Evolutionary conservation across 1,284 basidiomycete genomes (phyloP).

Genomic region (Puccinia hordei): DNA sequence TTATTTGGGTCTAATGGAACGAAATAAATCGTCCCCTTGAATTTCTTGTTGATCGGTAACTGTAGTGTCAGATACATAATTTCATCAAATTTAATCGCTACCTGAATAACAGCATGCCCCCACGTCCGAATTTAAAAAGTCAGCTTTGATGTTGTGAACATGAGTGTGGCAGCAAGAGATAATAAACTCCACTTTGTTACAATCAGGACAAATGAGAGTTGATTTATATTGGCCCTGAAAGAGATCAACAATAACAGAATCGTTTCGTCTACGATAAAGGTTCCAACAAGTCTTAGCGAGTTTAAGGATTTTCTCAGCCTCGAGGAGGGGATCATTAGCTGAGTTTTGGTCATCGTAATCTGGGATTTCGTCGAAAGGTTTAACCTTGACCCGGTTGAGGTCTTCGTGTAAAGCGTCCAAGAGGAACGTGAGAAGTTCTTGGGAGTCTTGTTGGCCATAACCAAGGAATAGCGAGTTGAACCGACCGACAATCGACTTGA

Average conservation of each 20-base stretch:
- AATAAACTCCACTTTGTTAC: conserved; percentile 71
- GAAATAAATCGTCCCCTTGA: conserved; percentile 73
- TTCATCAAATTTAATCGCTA: conserved; percentile 97
- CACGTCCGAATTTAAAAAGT: too few species aligned
- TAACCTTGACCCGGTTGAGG: conserved; percentile 66
- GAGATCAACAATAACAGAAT: conserved; percentile 95
- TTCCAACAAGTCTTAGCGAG: conserved; percentile 90
- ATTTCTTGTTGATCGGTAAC: conserved; percentile 85
- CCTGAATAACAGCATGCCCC: conserved; percentile 64
- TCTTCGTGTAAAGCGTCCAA: conserved; percentile 68
- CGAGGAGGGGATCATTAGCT: background rate
- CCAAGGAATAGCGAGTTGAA: conserved; percentile 68
- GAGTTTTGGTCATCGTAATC: conserved; percentile 72
- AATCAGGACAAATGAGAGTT: conserved; percentile 93
- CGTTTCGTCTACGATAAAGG: conserved; percentile 95
- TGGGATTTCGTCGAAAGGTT: conserved; percentile 89
- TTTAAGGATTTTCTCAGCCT: conserved; percentile 77
- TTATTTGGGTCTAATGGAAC: conserved; percentile 74
- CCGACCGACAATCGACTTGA: conserved; percentile 74
- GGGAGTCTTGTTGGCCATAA: conserved; percentile 68
- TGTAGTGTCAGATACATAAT: conserved; percentile 99
- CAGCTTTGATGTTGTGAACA: background rate
- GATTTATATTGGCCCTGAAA: conserved; percentile 98
- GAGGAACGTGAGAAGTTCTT: conserved; percentile 68
- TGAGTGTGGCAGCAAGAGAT: background rate